These are phyloP conservation scores for Alnus rubra DNA, from an alignment of 306 rosid genomes.

Conservation along the genomic window DNA sequence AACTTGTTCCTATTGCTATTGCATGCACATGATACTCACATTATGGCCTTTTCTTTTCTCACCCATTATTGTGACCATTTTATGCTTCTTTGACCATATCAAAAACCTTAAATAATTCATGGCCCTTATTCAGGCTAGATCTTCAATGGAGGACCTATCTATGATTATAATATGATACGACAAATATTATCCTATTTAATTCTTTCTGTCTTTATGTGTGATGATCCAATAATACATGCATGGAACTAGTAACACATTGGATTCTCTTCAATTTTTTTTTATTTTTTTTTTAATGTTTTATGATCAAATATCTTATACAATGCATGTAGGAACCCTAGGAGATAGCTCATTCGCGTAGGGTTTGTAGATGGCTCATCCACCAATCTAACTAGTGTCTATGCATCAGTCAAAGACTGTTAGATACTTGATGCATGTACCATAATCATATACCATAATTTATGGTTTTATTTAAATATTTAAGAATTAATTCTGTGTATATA, in stretches of 20 bases:
- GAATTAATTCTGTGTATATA: no score
- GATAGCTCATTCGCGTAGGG: no score
- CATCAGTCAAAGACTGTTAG: no score
- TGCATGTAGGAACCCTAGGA: no score
- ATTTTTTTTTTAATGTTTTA: no score
- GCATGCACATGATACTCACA: background rate
- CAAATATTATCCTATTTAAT: background rate
- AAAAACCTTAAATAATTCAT: background rate
- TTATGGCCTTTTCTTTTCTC: slow-evolving; percentile 2
- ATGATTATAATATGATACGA: background rate
- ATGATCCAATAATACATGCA: slow-evolving; percentile 19
- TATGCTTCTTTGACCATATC: background rate
- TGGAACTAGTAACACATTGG: slow-evolving; percentile 13
- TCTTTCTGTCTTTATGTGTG: slow-evolving; percentile 1
- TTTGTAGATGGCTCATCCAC: no score
- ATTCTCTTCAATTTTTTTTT: background rate
- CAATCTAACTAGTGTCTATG: no score
- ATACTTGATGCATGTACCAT: no score
- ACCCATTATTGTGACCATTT: background rate
- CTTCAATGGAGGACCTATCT: background rate
- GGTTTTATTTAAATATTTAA: no score
- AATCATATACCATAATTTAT: no score
- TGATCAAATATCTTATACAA: no score
- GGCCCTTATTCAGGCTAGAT: background rate
- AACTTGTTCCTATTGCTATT: no score